Base-by-base conservation (phyloP, 1,284 basidiomycete genomes). In the Cutaneotrichosporon dermatis region DNA sequence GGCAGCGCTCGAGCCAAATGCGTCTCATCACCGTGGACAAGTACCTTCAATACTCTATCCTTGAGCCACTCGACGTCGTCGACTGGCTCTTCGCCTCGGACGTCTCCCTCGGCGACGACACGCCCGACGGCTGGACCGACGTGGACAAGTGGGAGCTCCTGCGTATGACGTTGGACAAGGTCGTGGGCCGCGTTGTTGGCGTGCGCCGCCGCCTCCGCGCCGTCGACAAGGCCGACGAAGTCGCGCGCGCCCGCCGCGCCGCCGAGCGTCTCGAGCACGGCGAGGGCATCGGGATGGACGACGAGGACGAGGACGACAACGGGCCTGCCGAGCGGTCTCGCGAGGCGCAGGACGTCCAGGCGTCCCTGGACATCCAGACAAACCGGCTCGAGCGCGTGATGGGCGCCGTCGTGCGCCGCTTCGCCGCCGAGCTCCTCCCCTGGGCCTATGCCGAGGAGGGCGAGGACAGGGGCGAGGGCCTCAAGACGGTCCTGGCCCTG, bases 31-130 rank as follows among this genome's bases (percentile, higher is more conserved):
- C 97, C 5, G 87, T 95, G 64, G 96, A 98, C 82, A 99, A 99
- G 80, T 81, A 98, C 63, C 89, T 99, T 84, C 95, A 99, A 77
- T 99, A 99, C 78, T 90, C 96, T 71, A 90, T 99, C 59, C 88
- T 99, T 36, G 93, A 98, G 71, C 92, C 94, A 0, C 85, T 87
- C 12, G 94, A 99, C 71, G 88, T 98, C 13, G 87, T 97, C 55
- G 80, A 80, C 4, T 97, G 91, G 86, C 84, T 89, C 13, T 98
- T 99, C 75, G 74, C 79, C 50, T 58, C 67, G 46, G 63, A 58
- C 4, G 67, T 69, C n/a, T 67, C 66, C 13, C 62, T 72, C 67
- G 65, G 79, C 60, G 83, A 68, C 16, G 70, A 73, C 50, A 57
- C 66, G 8, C 73, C 67, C 40, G 71, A 76, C 51, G 73, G 75